Percentiles rank a stretch among this genome's conserved stretches.
Evolutionary conservation across 306 rosid genomes (phyloP).

Genomic region (Begonia peltatifolia): DNA sequence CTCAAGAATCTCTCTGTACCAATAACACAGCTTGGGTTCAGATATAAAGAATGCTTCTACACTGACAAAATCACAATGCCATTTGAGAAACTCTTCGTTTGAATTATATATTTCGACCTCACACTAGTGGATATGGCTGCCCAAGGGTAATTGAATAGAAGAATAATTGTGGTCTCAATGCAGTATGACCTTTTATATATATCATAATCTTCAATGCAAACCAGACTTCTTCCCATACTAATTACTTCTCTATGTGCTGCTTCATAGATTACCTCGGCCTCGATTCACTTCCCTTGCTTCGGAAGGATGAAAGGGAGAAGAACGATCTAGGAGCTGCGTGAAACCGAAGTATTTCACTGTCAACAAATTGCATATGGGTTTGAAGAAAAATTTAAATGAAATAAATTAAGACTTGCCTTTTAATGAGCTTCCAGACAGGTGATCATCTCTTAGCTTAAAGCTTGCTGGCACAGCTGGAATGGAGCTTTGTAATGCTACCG

Average conservation of each 20-base stretch:
- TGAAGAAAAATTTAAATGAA: neutral
- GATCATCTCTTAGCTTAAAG: slow-evolving; percentile 82
- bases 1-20: neutral
- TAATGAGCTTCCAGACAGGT: slow-evolving; percentile 85
- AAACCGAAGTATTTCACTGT: slow-evolving; percentile 5
- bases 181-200: no score
- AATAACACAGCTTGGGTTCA: neutral
- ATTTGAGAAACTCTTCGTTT: neutral
- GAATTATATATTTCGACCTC: no score
- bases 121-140: no score
- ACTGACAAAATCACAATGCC: neutral
- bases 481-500: slow-evolving; percentile 84
- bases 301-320: slow-evolving; percentile 74
- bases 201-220: no score
- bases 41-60: neutral
- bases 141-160: no score
- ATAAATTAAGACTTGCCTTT: slow-evolving; percentile 36
- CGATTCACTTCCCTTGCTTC: slow-evolving; percentile 83
- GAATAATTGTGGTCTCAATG: no score
- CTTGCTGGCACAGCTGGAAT: slow-evolving; percentile 91
- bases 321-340: slow-evolving; percentile 81
- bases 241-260: no score
- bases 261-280: slow-evolving; percentile 43
- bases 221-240: no score
- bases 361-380: slow-evolving; percentile 6